Evolutionary conservation across 2,329 filamentous ascomycete genomes (phyloP), one percentile per base, ranked within the genome.

Genomic region (Calycina marina): DNA sequence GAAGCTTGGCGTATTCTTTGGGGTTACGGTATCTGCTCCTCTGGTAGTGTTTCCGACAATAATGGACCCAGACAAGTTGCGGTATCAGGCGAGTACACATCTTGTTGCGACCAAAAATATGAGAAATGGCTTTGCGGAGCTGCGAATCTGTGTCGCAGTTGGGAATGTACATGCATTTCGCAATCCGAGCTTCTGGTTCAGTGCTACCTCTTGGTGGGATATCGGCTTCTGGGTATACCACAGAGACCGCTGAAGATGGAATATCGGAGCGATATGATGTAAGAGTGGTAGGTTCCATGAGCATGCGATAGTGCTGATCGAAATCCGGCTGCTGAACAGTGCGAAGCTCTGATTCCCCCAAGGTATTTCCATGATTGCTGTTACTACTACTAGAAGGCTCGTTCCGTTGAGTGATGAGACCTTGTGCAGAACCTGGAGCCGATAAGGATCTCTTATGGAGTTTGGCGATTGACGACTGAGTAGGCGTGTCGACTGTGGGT

Each of bases 31-130:
- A 86, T 0, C 77, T 65, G 26, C 66, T 67, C 5, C 81, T 71
- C 55, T 90, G 83, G 51, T 90, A 90, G 48, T 86, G 78, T 50
- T 86, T 86, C 20, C 82, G 71, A 53, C 83, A 90, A 50, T 72
- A 77, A 46, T 77, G 71, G 1, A 83, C 71, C 80, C 80, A 88
- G 2, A 82, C 67, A 14, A 69, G 56, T 4, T 67, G 57, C 0
- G 78, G 78, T 30, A 90, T 81, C 27, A 65, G 62, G 18, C 76
- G 67, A 1, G 82, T 90, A 47, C 73, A 77, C 5, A 69, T 63
- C 56, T 90, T 90, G 61, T 90, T 90, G 22, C 83, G 71, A 14
- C 82, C 82, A 44, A 88, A 88, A 34, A 86, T 69, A 48, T 90
- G 80, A 0, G 78, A 84, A 37, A 88, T 77, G 4, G 77, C 73